These are phyloP conservation scores for Barbarea vulgaris DNA, from an alignment of 345 rosid genomes.

Conservation along the genomic window DNA sequence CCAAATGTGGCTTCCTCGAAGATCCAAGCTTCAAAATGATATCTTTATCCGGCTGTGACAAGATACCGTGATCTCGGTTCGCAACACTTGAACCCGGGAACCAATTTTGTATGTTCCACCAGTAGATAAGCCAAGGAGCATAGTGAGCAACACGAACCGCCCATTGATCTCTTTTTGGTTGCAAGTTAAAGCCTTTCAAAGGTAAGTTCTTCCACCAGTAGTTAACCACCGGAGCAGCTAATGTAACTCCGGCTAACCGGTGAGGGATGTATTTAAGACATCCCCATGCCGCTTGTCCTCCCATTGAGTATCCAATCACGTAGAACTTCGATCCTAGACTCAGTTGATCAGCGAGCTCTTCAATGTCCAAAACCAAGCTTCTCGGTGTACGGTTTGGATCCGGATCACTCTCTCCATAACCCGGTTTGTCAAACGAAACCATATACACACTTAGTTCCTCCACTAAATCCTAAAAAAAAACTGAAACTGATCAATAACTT, in stretches of 20 bases:
- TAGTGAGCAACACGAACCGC: slow-evolving; percentile 57
- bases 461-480: slow-evolving; percentile 44
- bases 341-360: slow-evolving; percentile 67
- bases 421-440: slow-evolving; percentile 62
- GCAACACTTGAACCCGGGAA: slow-evolving; percentile 48
- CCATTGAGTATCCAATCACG: slow-evolving; percentile 57
- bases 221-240: slow-evolving; percentile 56
- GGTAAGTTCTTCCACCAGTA: slow-evolving; percentile 64
- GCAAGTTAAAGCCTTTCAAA: slow-evolving; percentile 44
- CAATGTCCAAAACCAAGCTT: slow-evolving; percentile 54
- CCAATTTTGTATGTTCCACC: slow-evolving; percentile 68
- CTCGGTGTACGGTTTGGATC: slow-evolving; percentile 50
- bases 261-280: slow-evolving; percentile 67
- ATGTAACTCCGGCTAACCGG: slow-evolving; percentile 55
- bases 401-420: slow-evolving; percentile 73
- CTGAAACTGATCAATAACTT: neutral
- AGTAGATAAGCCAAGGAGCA: slow-evolving; percentile 59
- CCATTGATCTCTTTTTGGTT: slow-evolving; percentile 53
- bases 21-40: slow-evolving; percentile 26
- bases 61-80: slow-evolving; percentile 7
- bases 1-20: slow-evolving; percentile 37
- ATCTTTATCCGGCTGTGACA: slow-evolving; percentile 46
- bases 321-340: slow-evolving; percentile 52
- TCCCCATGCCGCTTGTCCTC: slow-evolving; percentile 52
- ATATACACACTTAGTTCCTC: slow-evolving; percentile 51